Percentiles rank a stretch among this genome's conserved stretches.
Evolutionary conservation across 148 eudicot species (phyloP).

Genomic region (Cornus florida): DNA sequence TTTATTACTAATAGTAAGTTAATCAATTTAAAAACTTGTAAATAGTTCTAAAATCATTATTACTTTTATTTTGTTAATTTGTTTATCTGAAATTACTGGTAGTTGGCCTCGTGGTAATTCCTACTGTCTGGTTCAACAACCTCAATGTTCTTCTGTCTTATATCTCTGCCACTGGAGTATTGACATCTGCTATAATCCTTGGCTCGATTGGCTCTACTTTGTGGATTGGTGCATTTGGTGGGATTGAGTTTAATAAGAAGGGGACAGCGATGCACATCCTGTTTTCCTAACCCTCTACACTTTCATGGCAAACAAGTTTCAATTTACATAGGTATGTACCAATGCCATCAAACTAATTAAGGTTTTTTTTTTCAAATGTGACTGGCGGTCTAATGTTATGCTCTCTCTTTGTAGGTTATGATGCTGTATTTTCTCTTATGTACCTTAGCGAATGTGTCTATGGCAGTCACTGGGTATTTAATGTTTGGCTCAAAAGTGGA

Average conservation of each 20-base stretch:
- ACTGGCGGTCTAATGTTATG: background rate
- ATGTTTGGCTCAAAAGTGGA: slow-evolving; percentile 44
- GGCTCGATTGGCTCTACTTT: slow-evolving; percentile 38
- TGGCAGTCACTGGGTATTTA: slow-evolving; percentile 15
- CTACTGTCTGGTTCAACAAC: slow-evolving; percentile 34
- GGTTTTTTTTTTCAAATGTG: too few relatives aligned
- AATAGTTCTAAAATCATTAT: too few relatives aligned
- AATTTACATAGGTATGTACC: slow-evolving; percentile 38
- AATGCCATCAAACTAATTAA: too few relatives aligned
- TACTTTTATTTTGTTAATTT: too few relatives aligned
- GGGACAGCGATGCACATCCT: slow-evolving; percentile 61
- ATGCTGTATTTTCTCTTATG: slow-evolving; percentile 36
- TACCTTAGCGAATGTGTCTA: slow-evolving; percentile 30
- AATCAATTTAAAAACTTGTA: too few relatives aligned
- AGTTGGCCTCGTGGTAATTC: slow-evolving; percentile 2
- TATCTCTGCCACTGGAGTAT: slow-evolving; percentile 53
- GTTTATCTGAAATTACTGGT: too few relatives aligned
- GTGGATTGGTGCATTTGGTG: slow-evolving; percentile 36
- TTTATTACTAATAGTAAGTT: too few relatives aligned
- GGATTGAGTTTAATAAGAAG: slow-evolving; percentile 39
- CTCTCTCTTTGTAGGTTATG: slow-evolving; percentile 26
- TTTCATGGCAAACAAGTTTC: slow-evolving; percentile 42
- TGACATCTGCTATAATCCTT: slow-evolving; percentile 43
- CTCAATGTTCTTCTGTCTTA: slow-evolving; percentile 46
- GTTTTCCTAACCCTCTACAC: slow-evolving; percentile 51